A percentile compares a stretch with the other conserved stretches of the same genome.
Conservation (phyloP, 1,139 yeast species). For the Debaryomycetaceae sp. region DNA sequence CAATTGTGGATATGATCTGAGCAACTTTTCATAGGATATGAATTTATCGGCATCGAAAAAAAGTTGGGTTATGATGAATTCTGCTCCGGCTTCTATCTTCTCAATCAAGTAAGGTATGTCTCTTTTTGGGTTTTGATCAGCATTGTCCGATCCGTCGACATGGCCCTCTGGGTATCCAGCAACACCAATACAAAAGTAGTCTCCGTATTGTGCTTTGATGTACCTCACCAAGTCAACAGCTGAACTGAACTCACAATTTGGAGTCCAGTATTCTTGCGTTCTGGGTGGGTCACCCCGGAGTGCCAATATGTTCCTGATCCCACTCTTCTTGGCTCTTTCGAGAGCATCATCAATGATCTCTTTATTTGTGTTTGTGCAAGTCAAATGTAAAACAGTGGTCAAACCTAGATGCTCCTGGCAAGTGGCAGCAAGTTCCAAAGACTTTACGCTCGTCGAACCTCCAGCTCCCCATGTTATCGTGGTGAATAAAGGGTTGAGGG, state of each 20-base stretch:
- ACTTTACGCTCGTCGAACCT: constrained; percentile 86
- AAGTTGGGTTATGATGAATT: constrained; percentile 91
- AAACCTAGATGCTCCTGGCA: constrained; percentile 74
- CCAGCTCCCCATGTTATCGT: constrained; percentile 99
- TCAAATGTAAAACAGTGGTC: constrained; percentile 88
- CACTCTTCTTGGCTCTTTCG: constrained; percentile 63
- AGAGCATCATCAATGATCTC: constrained; percentile 77
- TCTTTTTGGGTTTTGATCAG: constrained; percentile 54
- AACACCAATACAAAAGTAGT: constrained; percentile 82
- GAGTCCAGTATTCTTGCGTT: constrained; percentile 65
- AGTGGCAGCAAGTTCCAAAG: constrained; percentile 75
- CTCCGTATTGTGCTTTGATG: constrained; percentile 65
- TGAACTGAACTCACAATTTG: constrained; percentile 56
- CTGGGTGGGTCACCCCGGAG: constrained; percentile 88
- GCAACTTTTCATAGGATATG: constrained; percentile 33
- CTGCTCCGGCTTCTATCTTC: constrained; percentile 90
- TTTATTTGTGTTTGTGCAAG: constrained; percentile 90
- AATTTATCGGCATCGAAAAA: constrained; percentile 53
- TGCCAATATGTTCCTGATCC: constrained; percentile 85
- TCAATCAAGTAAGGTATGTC: constrained; percentile 71
- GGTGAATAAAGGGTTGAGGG: constrained; percentile 81
- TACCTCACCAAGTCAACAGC: constrained; percentile 84
- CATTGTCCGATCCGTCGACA: constrained; percentile 69
- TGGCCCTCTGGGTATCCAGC: constrained; percentile 98
- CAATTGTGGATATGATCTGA: constrained; percentile 33